phyloP scores from a whole-genome alignment of 352 stramenopile species.

The Vaucheria bursata region DNA sequence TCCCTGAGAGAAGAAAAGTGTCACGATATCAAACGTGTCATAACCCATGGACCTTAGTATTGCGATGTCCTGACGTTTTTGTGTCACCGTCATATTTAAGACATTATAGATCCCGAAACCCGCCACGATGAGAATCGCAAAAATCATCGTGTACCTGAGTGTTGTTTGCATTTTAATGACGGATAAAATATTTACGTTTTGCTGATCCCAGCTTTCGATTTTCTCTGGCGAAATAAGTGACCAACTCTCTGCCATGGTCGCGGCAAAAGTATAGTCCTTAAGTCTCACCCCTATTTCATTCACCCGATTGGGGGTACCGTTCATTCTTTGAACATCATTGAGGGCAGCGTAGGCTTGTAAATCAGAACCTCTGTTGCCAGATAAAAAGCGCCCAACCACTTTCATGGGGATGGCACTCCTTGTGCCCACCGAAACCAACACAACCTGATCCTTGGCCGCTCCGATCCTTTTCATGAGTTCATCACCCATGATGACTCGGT shows the following conservation, averaged over 20 bases:
- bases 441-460: not conserved
- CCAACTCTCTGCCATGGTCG: not conserved
- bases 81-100: not conserved
- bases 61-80: not conserved
- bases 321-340: not conserved
- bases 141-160: not conserved
- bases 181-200: not conserved
- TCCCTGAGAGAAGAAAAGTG: not conserved
- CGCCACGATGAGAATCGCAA: not conserved
- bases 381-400: not conserved
- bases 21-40: not conserved
- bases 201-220: slow-evolving; percentile 1
- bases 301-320: not conserved
- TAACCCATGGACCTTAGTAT: not conserved
- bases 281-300: not conserved
- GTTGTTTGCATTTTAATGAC: slow-evolving; percentile 2
- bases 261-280: not conserved
- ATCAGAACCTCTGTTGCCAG: not conserved
- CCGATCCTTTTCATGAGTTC: not conserved
- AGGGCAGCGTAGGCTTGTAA: not conserved
- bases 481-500: not conserved
- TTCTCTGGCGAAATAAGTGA: not conserved
- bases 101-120: not conserved
- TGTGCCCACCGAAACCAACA: not conserved
- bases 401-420: not conserved